Base-by-base conservation (phyloP, 768 basidiomycete species). In the Mycena vitilis region DNA sequence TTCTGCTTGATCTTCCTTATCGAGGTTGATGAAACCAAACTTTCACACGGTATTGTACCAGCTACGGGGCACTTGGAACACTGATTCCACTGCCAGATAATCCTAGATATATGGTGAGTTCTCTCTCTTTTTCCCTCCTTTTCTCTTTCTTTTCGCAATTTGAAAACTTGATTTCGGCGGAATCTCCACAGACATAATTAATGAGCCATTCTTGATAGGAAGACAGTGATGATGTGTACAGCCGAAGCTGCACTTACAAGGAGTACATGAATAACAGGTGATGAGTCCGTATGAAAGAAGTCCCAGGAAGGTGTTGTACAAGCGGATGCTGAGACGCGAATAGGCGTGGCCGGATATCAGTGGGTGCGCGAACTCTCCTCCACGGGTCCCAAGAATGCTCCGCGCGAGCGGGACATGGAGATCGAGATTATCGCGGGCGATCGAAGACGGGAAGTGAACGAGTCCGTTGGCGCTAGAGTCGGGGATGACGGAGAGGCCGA, bases 331-430 rank as follows among this genome's bases (percentile, higher is more conserved):
- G 63, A 51, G 63, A 69, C 42, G 68, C 68, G 68, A 69, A 65
- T 65, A 69, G 63, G 68, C 42, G 47, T 64, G 48, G 63, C 38
- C 68, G 68, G 68, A 69, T 69, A 69, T 69, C 68, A 69, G 47
- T 68, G 54, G 53, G 58, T 63, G 52, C 48, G 60, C 34, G 34
- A 16, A 34, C 60, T 37, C 54, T 56, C 65, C 47, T 58, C 62
- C 13, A 54, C 67, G 55, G 58, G 68, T 42, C 47, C 56, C 47
- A 47, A 55, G 13, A 30, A 40, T 15, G 62, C 51, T 51, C 60
- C 53, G 54, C 45, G 30, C 42, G 38, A 57, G 57, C 48, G 60
- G 61, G 60, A 63, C 42, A 16, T 38, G 9, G 38, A 55, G 57
- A 68, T 68, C 62, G 68, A 69, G 68, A 69, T 65, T 36, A 57